Evolutionary conservation across 441 rosid species (phyloP).

Genomic region (Adansonia madagascariensis): DNA sequence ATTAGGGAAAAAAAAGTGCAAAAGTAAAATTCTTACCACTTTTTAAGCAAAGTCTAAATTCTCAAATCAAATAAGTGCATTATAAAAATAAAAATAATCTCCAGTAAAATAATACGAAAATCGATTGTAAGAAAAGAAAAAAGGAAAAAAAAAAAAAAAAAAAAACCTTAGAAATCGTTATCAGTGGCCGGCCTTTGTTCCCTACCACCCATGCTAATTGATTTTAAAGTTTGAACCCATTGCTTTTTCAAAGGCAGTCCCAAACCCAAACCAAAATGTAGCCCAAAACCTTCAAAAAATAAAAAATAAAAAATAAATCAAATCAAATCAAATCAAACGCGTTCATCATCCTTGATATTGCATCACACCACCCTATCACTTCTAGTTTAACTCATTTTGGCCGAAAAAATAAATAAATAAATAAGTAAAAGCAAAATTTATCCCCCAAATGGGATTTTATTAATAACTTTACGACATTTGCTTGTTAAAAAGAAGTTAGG

Average conservation of each 20-base stretch:
- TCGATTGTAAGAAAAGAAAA: too few relatives aligned
- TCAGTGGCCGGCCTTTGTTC: background rate
- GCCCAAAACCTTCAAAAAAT: background rate
- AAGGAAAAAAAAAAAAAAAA: too few relatives aligned
- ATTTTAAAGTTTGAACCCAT: background rate
- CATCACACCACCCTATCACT: background rate
- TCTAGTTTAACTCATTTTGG: background rate
- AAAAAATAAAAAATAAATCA: background rate
- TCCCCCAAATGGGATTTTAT: background rate
- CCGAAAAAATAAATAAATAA: background rate
- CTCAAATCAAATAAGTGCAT: too few relatives aligned
- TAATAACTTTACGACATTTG: slow-evolving; percentile 9
- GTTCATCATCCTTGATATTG: background rate
- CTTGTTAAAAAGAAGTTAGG: slow-evolving; percentile 29
- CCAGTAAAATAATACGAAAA: too few relatives aligned
- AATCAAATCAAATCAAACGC: background rate
- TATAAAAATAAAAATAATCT: too few relatives aligned
- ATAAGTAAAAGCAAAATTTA: background rate
- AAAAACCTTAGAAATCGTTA: background rate
- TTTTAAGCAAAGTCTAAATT: too few relatives aligned
- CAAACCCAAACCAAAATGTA: slow-evolving; percentile 2
- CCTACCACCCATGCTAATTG: background rate
- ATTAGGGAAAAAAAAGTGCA: too few relatives aligned
- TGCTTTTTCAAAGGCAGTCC: background rate
- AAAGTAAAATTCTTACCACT: too few relatives aligned